These are phyloP conservation scores for Arthrinium phaeospermum DNA, from an alignment of 2,329 filamentous ascomycete species.

Conservation along the genomic window DNA sequence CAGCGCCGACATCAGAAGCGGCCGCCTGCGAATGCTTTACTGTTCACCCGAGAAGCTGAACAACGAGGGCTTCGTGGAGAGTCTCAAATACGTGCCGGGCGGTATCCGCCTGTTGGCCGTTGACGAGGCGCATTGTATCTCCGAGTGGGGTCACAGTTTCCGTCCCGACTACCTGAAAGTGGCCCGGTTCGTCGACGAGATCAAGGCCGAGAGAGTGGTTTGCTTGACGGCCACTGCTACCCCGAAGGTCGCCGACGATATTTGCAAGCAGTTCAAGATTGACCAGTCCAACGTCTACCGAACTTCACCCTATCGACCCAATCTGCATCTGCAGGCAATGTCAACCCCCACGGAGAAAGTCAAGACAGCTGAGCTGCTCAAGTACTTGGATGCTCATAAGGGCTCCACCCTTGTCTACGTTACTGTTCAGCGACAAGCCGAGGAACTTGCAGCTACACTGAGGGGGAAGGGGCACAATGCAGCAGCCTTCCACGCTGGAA, in stretches of 20 bases:
- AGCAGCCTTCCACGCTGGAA: constrained; percentile 56
- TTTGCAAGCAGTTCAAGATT: constrained; percentile 59
- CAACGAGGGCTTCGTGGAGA: constrained; percentile 64
- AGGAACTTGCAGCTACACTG: constrained; percentile 47
- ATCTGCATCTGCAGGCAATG: constrained; percentile 60
- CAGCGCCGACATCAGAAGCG: constrained; percentile 46
- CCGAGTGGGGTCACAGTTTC: constrained; percentile 48
- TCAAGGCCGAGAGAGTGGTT: constrained; percentile 62
- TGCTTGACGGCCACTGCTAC: constrained; percentile 67
- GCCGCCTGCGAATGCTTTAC: constrained; percentile 59
- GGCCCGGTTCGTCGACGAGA: constrained; percentile 60
- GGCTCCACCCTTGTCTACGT: constrained; percentile 68
- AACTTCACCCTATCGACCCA: constrained; percentile 64
- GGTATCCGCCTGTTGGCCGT: constrained; percentile 62
- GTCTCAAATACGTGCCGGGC: constrained; percentile 58
- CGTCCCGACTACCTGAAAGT: constrained; percentile 42
- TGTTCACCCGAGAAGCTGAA: constrained; percentile 66
- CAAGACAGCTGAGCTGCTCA: constrained; percentile 50
- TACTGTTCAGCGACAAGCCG: constrained; percentile 60
- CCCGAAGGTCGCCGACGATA: constrained; percentile 58
- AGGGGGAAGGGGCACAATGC: constrained; percentile 46
- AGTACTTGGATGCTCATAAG: constrained; percentile 55
- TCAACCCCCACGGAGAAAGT: constrained; percentile 48
- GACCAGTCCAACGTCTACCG: constrained; percentile 56
- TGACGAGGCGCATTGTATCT: constrained; percentile 65